Base-by-base conservation (phyloP, 176 grass and related monocot species). In the Phoenix roebelenii region DNA sequence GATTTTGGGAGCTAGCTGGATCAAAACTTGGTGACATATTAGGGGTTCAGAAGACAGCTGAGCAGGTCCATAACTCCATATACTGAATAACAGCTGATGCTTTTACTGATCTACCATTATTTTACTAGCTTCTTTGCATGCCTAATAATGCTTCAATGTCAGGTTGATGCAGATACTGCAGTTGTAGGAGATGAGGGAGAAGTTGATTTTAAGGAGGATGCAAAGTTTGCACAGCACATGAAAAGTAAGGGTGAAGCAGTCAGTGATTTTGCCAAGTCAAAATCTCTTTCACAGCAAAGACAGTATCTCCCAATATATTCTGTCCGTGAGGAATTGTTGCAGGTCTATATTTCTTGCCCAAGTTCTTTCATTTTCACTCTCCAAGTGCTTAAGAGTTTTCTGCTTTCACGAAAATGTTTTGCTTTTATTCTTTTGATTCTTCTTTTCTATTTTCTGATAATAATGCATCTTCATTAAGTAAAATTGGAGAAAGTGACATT, bases 291-390 rank as follows among this genome's bases (percentile, higher is more conserved):
- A 76, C 87, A 97, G 67, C 93, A 97, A 73, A 88, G 93, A 59
- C 93, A 97, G 22, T 97, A 97, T 82, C 93, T 97, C 58, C 93
- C 93, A 4, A 97, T 97, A 88, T 97, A 75, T 74, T 91, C 93
- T 52, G 81, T 97, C 19, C 84, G 87, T 60, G 87, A 97, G 70
- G 93, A 97, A 30, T 71, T 92, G 20, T 77, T 97, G 78, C 87
- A 97, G 93, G 93, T 97, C 63, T 56, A 60, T 63, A 60, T 25
- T 44, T 2, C 10, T 44, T 44, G 35, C 35, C 35, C 2, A 44
- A 44, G 17, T 60, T 39, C 17, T 60, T 7, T 39, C n/a, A 7
- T 56, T 55, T 55, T 55, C 19, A 55, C 52, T 5, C 28, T 6
- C 28, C 28, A 30, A 30, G 28, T 30, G 28, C 28, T 6, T 30